Evolutionary conservation across 179 eudicot species (phyloP).

Genomic region (Beta corolliflora): DNA sequence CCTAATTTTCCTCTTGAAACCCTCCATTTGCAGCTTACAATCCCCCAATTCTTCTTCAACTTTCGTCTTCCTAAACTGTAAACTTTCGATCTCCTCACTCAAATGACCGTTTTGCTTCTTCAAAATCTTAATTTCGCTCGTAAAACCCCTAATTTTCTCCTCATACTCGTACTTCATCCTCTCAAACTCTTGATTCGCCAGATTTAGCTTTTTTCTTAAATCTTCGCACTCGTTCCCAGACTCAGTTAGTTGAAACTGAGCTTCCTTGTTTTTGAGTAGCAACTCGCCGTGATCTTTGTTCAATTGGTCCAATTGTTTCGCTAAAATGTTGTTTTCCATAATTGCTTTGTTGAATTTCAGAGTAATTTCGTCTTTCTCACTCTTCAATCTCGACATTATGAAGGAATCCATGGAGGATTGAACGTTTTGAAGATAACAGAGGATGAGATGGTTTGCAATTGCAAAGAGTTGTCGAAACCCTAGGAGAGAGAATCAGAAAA

Average conservation of each 20-base stretch:
- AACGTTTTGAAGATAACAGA: too few relatives aligned
- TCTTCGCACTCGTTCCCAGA: not conserved
- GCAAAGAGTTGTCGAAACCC: not conserved
- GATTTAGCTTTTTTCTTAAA: not conserved
- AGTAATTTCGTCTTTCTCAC: not conserved
- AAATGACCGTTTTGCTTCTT: not conserved
- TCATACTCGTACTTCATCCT: not conserved
- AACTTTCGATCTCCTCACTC: slow-evolving; percentile 11
- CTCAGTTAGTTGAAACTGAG: not conserved
- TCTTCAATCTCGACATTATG: not conserved
- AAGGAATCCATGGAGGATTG: not conserved
- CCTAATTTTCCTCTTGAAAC: not conserved
- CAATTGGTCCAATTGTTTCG: slow-evolving; percentile 17
- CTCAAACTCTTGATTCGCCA: not conserved
- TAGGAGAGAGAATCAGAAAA: slow-evolving; percentile 4
- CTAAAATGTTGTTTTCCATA: not conserved
- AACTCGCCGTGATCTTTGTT: slow-evolving; percentile 13
- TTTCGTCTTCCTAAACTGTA: too few relatives aligned
- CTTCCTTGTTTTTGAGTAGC: not conserved
- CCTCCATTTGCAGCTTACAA: not conserved
- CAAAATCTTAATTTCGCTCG: not conserved
- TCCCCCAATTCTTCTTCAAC: not conserved
- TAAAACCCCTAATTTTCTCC: not conserved
- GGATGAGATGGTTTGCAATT: too few relatives aligned
- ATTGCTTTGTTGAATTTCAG: not conserved